phyloP scores from a whole-genome alignment of 2,329 filamentous ascomycete genomes.

The Fusarium sp. region DNA sequence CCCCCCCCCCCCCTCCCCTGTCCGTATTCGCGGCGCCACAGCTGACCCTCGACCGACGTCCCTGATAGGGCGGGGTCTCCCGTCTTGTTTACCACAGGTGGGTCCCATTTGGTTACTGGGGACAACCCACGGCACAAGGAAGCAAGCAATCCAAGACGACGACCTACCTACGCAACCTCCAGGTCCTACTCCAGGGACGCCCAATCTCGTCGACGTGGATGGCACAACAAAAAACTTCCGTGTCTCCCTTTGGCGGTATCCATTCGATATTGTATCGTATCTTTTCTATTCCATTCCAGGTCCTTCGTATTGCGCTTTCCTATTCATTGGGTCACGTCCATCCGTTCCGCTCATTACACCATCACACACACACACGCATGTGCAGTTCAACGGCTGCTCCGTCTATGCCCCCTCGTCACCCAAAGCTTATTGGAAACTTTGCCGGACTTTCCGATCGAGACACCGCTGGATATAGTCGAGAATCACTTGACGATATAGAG shows the following conservation, averaged over 20 bases:
- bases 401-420: constrained; percentile 9
- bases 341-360: constrained; percentile 5
- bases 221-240: constrained; percentile 26
- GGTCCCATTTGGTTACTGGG: constrained; percentile 38
- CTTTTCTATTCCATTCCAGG: background rate
- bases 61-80: constrained; percentile 37
- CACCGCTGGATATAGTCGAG: background rate
- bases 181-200: constrained; percentile 26
- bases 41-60: constrained; percentile 12
- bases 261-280: background rate
- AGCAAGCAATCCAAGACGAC: constrained; percentile 17
- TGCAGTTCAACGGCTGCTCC: constrained; percentile 34
- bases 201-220: constrained; percentile 15
- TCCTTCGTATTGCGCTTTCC: background rate
- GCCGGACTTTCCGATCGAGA: constrained; percentile 13
- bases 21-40: constrained; percentile 26
- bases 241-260: constrained; percentile 13
- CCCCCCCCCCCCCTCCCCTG: constrained; percentile 18
- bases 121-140: constrained; percentile 28
- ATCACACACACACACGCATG: constrained; percentile 16
- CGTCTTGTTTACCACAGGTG: constrained; percentile 40
- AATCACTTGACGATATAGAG: constrained; percentile 1
- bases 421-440: constrained; percentile 26
- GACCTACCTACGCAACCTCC: constrained; percentile 21
- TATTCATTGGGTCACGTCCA: background rate